These are phyloP conservation scores for Glomus cerebriforme DNA, from an alignment of 192 early-diverging fungal species.

Conservation along the genomic window DNA sequence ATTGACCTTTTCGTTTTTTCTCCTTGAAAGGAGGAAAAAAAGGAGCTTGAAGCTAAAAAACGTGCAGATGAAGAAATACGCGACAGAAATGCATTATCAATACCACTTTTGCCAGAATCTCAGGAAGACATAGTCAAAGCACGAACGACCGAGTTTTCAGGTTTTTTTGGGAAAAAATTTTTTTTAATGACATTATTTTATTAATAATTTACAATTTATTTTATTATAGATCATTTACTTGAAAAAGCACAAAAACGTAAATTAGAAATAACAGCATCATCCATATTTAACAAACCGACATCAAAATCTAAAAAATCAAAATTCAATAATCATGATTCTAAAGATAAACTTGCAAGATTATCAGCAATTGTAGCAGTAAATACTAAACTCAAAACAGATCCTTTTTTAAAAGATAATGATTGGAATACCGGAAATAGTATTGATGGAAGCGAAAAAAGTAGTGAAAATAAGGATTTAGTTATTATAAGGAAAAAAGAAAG, in stretches of 20 bases:
- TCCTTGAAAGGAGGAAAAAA: conserved; percentile 57
- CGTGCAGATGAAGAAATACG: conserved; percentile 52
- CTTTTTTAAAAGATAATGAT: conserved; percentile 38
- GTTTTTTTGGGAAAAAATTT: conserved; percentile 3
- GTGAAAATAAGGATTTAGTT: not conserved
- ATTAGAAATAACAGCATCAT: conserved; percentile 28
- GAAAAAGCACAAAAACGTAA: conserved; percentile 37
- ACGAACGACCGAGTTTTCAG: conserved; percentile 51
- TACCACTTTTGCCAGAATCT: conserved; percentile 59
- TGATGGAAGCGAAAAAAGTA: not conserved
- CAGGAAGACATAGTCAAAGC: conserved; percentile 54
- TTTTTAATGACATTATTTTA: not conserved
- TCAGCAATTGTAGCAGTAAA: conserved; percentile 31
- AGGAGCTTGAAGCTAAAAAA: conserved; percentile 44
- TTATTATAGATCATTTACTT: conserved; percentile 30
- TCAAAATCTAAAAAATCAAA: not conserved
- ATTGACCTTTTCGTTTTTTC: not conserved
- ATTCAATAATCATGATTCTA: not conserved
- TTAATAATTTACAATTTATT: not conserved
- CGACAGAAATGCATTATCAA: conserved; percentile 59
- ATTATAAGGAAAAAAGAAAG: conserved; percentile 4
- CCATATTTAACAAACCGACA: conserved; percentile 32
- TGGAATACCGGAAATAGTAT: not conserved
- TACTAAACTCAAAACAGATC: conserved; percentile 48
- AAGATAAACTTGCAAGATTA: conserved; percentile 19